Evolutionary conservation across 2,329 filamentous ascomycete genomes (phyloP).

Genomic region (Clathrospora elynae): DNA sequence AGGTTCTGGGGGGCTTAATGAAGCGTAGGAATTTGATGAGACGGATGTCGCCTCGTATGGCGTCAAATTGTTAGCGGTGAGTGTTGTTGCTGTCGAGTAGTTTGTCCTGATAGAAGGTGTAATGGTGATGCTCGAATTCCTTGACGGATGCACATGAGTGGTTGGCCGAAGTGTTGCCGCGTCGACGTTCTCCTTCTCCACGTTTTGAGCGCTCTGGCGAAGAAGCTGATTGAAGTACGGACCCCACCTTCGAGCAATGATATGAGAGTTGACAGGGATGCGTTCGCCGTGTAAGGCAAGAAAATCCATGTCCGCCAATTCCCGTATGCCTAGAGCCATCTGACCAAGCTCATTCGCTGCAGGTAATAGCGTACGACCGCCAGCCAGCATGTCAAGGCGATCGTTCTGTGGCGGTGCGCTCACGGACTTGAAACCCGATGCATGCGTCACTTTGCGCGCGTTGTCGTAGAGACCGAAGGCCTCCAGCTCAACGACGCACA

Average conservation of each 20-base stretch:
- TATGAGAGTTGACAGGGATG: constrained; percentile 89
- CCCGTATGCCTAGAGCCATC: constrained; percentile 76
- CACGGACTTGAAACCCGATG: constrained; percentile 82
- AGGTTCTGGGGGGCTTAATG: constrained; percentile 60
- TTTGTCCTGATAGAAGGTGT: constrained; percentile 67
- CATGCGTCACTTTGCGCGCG: constrained; percentile 75
- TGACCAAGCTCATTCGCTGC: constrained; percentile 86
- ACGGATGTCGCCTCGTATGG: constrained; percentile 47
- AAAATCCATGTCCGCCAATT: constrained; percentile 96
- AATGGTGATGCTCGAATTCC: constrained; percentile 85
- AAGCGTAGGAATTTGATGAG: constrained; percentile 49
- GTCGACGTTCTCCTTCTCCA: constrained; percentile 66
- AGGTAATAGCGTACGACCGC: constrained; percentile 74
- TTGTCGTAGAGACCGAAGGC: constrained; percentile 98
- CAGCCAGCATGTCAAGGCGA: constrained; percentile 63
- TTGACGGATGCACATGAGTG: constrained; percentile 61
- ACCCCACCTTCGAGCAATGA: constrained; percentile 88
- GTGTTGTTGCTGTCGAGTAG: constrained; percentile 52
- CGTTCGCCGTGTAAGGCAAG: constrained; percentile 88
- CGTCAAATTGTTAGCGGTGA: constrained; percentile 47
- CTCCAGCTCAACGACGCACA: constrained; percentile 96
- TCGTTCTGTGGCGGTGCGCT: constrained; percentile 69
- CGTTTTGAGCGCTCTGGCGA: constrained; percentile 72
- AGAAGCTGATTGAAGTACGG: constrained; percentile 94
- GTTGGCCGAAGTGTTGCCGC: constrained; percentile 72